Evolutionary conservation across 2,329 filamentous ascomycete species (phyloP).

Genomic region (Fusarium haematococcum): DNA sequence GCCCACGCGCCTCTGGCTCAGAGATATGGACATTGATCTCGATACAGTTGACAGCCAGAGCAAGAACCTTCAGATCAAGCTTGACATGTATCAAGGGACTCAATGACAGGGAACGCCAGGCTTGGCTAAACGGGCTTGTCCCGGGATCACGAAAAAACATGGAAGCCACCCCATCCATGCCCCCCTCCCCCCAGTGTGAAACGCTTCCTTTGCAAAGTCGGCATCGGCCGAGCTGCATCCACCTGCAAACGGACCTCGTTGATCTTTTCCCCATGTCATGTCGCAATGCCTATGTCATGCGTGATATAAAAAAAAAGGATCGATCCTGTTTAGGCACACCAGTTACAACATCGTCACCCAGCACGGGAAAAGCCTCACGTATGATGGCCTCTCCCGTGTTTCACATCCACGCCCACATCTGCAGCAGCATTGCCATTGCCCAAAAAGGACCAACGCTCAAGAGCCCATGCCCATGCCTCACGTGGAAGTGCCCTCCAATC

Average conservation of each 20-base stretch:
- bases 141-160: background rate
- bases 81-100: background rate
- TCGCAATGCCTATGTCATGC: constrained; percentile 18
- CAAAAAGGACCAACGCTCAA: background rate
- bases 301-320: background rate
- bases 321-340: background rate
- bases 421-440: background rate
- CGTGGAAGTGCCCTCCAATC: background rate
- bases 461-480: background rate
- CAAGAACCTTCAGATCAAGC: background rate
- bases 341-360: background rate
- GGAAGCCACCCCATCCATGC: background rate
- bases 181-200: constrained; percentile 21
- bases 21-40: background rate
- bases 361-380: background rate
- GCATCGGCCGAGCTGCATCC: constrained; percentile 16
- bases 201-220: constrained; percentile 16
- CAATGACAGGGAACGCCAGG: background rate
- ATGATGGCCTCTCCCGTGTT: constrained; percentile 1
- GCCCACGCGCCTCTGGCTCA: background rate
- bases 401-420: background rate
- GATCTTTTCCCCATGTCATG: background rate
- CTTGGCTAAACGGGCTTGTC: constrained; percentile 25
- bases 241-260: background rate
- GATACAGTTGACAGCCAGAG: background rate